Conservation (phyloP, 2,329 filamentous ascomycete genomes). For the Karstenula rhodostoma region DNA sequence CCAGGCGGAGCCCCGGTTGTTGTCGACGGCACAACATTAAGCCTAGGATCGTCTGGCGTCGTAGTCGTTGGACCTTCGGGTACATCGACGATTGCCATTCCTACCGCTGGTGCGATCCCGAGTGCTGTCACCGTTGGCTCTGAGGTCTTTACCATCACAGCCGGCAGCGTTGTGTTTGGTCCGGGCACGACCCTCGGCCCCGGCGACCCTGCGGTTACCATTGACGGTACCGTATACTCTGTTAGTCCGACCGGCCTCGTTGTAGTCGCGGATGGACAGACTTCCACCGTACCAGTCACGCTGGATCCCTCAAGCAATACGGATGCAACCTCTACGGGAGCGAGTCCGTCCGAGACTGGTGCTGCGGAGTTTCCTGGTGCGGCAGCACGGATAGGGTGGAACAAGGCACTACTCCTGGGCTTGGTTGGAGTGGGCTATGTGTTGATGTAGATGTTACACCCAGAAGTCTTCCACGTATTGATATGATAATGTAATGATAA, state of each 20-base stretch:
- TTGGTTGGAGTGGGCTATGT: background rate
- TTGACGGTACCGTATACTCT: constrained; percentile 18
- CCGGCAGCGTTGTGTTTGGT: constrained; percentile 17
- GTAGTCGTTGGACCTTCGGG: constrained; percentile 16
- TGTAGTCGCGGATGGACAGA: constrained; percentile 9
- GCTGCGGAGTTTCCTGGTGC: background rate
- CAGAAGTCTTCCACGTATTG: background rate
- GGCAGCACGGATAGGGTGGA: background rate
- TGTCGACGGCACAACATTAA: constrained; percentile 15
- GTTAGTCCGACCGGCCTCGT: constrained; percentile 18
- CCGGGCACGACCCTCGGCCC: constrained; percentile 18
- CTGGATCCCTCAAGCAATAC: background rate
- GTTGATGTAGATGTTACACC: background rate
- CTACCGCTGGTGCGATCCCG: background rate
- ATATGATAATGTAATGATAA: constrained; percentile 6
- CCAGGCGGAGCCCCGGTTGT: constrained; percentile 14
- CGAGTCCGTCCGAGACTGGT: background rate
- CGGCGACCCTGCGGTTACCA: constrained; percentile 20
- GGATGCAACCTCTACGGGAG: background rate
- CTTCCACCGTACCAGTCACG: constrained; percentile 16
- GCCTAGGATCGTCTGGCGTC: constrained; percentile 17
- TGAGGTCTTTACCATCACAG: background rate
- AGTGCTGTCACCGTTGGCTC: constrained; percentile 4
- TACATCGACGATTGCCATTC: constrained; percentile 12
- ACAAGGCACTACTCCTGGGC: background rate